Evolutionary conservation across 2,329 filamentous ascomycete species (phyloP), one percentile per base, ranked within the genome.

Genomic region (Parastagonospora nodorum): DNA sequence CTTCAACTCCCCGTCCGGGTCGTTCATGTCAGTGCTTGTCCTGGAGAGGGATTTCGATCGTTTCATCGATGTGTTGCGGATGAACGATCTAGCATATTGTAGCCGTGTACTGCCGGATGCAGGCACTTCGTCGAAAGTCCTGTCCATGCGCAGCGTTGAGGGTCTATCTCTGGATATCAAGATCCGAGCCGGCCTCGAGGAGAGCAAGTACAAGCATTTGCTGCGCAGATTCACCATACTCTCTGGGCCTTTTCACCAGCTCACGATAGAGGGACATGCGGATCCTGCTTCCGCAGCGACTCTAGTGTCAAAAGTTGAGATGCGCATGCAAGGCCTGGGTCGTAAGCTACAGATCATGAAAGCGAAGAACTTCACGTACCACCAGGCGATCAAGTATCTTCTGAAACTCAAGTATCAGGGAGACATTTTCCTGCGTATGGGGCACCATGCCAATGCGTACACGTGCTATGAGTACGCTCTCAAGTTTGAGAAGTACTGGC

Each of bases 21-120:
- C 41, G 5, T 43, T 19, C 41, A 33, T 43, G 41, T 43, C 41
- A 11, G 9, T 43, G 10, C 31, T 45, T 9, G 28, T 45, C n/a
- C 12, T 36, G 12, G n/a, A 24, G 30, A 12, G 8, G 29, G 14
- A 42, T 10, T 28, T 43, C 11, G n/a, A 24, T n/a, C 4, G 9
- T 2, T 33, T 43, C 14, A 19, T 43, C 7, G 8, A 24, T 6
- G 28, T 14, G n/a, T 5, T 43, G 15, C 41, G 41, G 7, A 32
- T 43, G 41, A 43, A 43, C 30, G 41, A 43, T 15, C 30, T 43
- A 2, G 41, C 29, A 5, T 43, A 32, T n/a, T 33, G 29, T 9
- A 19, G 33, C 2, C 41, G 30, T 19, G 14, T 33, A 9, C 29
- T 33, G 15, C 28, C 15, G 9, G 30, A 32, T 32, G 4, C 30